A percentile compares a stretch with the other conserved stretches of the same genome.
phyloP scores from a whole-genome alignment of 371 early-diverging fungal genomes.

The Syncephalis fuscata region DNA sequence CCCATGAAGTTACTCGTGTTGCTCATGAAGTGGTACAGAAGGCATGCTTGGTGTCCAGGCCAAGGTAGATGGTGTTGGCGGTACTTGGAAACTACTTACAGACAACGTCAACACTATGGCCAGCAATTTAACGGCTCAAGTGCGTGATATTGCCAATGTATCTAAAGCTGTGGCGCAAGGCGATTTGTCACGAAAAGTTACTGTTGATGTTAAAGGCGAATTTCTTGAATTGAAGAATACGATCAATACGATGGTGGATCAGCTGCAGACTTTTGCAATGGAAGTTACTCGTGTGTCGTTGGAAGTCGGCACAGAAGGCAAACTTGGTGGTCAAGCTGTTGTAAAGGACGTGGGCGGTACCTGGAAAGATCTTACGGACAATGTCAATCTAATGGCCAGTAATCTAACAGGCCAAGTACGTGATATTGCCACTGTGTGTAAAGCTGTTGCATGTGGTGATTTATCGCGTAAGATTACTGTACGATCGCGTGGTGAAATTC shows the following conservation, averaged over 20 bases:
- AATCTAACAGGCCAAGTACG: slow-evolving; percentile 33
- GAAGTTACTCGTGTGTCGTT: slow-evolving; percentile 47
- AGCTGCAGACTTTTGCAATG: slow-evolving; percentile 34
- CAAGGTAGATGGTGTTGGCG: slow-evolving; percentile 23
- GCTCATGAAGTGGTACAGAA: slow-evolving; percentile 37
- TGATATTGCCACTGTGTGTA: slow-evolving; percentile 29
- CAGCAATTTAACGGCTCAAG: slow-evolving; percentile 26
- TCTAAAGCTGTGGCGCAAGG: slow-evolving; percentile 29
- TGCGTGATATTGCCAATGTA: slow-evolving; percentile 31
- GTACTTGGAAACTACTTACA: slow-evolving; percentile 35
- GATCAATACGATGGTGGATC: slow-evolving; percentile 39
- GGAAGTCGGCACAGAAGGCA: slow-evolving; percentile 47
- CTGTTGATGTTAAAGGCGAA: slow-evolving; percentile 25
- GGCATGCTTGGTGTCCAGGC: slow-evolving; percentile 27
- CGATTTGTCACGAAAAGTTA: slow-evolving; percentile 24
- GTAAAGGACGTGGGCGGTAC: slow-evolving; percentile 31
- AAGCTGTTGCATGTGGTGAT: slow-evolving; percentile 42
- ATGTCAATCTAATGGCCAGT: slow-evolving; percentile 30
- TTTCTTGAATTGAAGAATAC: slow-evolving; percentile 28
- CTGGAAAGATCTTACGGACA: slow-evolving; percentile 32
- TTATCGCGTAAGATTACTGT: slow-evolving; percentile 35
- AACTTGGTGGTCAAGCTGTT: slow-evolving; percentile 35
- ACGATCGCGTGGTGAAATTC: slow-evolving; percentile 29
- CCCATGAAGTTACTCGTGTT: slow-evolving; percentile 29
- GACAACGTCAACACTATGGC: slow-evolving; percentile 38